Conservation (phyloP, 306 rosid genomes). For the Luffa aegyptiaca region DNA sequence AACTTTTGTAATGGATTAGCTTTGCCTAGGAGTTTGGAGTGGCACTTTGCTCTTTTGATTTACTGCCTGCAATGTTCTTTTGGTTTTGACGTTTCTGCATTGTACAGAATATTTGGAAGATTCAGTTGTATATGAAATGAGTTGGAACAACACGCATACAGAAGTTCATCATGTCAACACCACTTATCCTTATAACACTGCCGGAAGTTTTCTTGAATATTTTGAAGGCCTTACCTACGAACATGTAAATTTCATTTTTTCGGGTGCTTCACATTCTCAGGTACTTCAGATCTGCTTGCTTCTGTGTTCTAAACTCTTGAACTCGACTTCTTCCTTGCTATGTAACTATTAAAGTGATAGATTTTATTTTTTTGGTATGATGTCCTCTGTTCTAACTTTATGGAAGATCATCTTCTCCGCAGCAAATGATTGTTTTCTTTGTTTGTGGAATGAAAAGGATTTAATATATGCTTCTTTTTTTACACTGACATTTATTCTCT, state of each 20-base stretch:
- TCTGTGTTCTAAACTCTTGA: background rate
- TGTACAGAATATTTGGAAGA: background rate
- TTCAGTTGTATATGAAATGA: slow-evolving; percentile 35
- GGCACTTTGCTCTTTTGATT: background rate
- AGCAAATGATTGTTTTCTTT: background rate
- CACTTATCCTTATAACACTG: slow-evolving; percentile 64
- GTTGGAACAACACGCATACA: slow-evolving; percentile 70
- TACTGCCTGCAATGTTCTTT: background rate
- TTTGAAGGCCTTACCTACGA: slow-evolving; percentile 94
- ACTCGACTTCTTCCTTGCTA: background rate
- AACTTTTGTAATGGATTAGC: background rate
- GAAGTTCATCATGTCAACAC: slow-evolving; percentile 72
- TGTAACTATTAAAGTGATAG: background rate
- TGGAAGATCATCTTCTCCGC: background rate
- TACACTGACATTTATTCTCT: background rate
- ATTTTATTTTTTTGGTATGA: background rate
- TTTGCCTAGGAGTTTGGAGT: background rate
- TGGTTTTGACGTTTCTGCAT: background rate
- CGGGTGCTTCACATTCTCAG: slow-evolving; percentile 92
- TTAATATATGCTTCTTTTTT: background rate
- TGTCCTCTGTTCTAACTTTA: background rate
- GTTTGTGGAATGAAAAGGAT: background rate
- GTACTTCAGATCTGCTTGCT: slow-evolving; percentile 27
- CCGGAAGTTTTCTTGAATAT: slow-evolving; percentile 94
- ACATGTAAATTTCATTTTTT: slow-evolving; percentile 95